Evolutionary conservation across 495 filamentous ascomycete genomes (phyloP), one percentile per base, ranked within the genome.

Genomic region (Xylaria castorea): DNA sequence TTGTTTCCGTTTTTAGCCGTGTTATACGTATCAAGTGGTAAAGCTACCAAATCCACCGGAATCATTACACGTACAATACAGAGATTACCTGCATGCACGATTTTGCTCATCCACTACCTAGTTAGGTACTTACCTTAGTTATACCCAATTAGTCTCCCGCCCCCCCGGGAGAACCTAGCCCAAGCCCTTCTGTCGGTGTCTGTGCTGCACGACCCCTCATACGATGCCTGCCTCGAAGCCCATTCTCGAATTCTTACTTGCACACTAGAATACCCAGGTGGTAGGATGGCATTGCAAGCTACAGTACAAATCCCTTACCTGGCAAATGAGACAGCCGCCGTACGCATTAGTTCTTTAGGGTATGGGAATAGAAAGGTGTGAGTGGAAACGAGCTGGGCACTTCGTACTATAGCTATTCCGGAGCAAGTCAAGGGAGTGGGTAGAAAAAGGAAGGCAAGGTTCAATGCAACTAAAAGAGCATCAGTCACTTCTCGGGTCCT

Each of bases 401-500:
- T 48, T 65, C 16, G 25, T 12, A 20, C 40, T 14, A 16, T 32
- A 25, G 42, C 34, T 38, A 36, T 51, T 22, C 48, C 48, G 3
- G 25, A 51, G n/a, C n/a, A 51, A 25, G 48, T 18, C 53, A 46
- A 64, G 38, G 61, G 40, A 27, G 64, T 51, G 63, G 44, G 25
- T 20, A 46, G 36, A 62, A 70, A 34, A 42, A 62, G 55, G 27
- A 48, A 62, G 67, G 55, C 40, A 55, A 40, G 67, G 67, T 34
- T 60, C n/a, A n/a, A n/a, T n/a, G 67, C 53, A 36, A 8, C 16
- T 36, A 46, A 34, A 61, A 68, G 12, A 68, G 50, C 66, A 34
- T n/a, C 55, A 44, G 22, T 36, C 55, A 61, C 67, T 58, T 58
- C 51, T 68, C 51, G 51, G 66, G 66, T 68, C 66, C 25, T 68